Evolutionary conservation across 257 asterid genomes (phyloP).

Genomic region (Lithospermum erythrorhizon): DNA sequence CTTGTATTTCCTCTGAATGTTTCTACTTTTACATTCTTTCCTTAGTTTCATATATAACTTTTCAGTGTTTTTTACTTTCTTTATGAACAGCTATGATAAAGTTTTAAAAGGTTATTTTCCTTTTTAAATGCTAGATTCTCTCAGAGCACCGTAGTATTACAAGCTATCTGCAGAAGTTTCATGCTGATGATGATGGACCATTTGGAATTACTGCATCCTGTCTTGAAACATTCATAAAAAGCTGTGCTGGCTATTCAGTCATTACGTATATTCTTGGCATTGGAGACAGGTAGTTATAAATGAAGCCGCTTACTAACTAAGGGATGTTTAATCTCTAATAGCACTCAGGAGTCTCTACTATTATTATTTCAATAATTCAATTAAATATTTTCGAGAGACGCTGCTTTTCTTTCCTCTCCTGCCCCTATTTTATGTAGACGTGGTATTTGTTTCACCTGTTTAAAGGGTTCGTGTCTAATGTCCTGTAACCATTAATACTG

Average conservation of each 20-base stretch:
- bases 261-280: conserved; percentile 94
- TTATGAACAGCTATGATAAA: background rate
- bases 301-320: conserved; percentile 1
- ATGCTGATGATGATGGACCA: conserved; percentile 89
- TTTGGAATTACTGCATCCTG: conserved; percentile 91
- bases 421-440: too few species aligned
- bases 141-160: conserved; percentile 94
- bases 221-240: conserved; percentile 90
- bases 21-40: background rate
- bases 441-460: too few species aligned
- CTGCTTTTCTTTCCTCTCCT: too few species aligned
- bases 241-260: conserved; percentile 99
- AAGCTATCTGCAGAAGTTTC: conserved; percentile 87
- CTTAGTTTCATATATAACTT: background rate
- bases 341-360: too few species aligned
- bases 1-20: background rate
- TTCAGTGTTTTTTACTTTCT: background rate
- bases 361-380: too few species aligned
- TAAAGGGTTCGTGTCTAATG: too few species aligned
- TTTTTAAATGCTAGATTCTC: conserved; percentile 57
- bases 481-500: too few species aligned
- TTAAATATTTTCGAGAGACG: too few species aligned
- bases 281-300: conserved; percentile 74
- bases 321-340: background rate
- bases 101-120: background rate